A percentile compares a stretch with the other conserved stretches of the same genome.
These are phyloP conservation scores for Solanum habrochaites DNA, from an alignment of 257 asterid species.

Conservation along the genomic window DNA sequence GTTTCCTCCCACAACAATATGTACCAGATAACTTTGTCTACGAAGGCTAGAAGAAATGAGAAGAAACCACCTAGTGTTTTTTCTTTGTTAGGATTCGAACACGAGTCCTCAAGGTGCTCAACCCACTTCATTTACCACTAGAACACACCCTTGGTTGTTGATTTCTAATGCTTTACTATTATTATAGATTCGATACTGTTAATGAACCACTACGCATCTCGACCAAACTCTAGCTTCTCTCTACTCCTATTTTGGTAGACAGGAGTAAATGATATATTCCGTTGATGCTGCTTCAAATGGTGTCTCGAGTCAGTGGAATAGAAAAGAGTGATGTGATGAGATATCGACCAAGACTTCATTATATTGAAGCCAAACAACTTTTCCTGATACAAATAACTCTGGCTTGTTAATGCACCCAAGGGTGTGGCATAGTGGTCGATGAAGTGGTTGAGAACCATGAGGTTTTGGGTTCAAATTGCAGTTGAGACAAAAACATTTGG, in stretches of 20 bases:
- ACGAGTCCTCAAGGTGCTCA: not conserved
- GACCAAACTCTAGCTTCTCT: not conserved
- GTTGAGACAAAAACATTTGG: too few relatives aligned
- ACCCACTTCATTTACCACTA: not conserved
- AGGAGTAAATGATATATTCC: not conserved
- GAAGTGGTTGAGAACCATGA: not conserved
- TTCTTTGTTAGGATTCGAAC: not conserved
- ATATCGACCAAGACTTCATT: not conserved
- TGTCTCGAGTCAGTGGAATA: not conserved
- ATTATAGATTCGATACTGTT: not conserved
- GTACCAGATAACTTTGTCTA: not conserved
- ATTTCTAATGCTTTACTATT: not conserved
- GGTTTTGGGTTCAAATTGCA: not conserved
- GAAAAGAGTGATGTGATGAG: not conserved
- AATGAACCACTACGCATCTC: not conserved
- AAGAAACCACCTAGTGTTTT: not conserved
- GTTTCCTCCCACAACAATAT: not conserved
- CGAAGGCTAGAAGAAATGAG: not conserved
- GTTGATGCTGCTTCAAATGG: not conserved
- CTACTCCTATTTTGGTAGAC: not conserved
- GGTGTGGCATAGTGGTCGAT: not conserved
- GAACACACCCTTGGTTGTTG: not conserved
- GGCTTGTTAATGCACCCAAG: not conserved
- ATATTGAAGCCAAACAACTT: not conserved
- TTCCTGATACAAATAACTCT: not conserved